Evolutionary conservation across 164 flowering plant species (phyloP).

Genomic region (Liquidambar formosana): DNA sequence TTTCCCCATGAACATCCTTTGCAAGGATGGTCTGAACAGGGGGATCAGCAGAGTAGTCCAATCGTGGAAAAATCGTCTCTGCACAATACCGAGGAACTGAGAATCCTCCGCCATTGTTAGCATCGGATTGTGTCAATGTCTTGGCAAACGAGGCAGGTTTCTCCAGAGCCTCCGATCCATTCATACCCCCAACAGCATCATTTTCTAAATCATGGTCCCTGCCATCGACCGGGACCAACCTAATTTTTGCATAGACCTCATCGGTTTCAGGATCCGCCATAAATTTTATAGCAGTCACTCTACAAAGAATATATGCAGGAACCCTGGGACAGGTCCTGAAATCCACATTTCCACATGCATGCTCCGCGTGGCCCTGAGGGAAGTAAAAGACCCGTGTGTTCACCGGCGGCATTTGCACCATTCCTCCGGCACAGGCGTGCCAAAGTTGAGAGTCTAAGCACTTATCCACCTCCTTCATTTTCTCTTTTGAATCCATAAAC

Average conservation of each 20-base stretch:
- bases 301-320: constrained; percentile 41
- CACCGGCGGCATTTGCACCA: constrained; percentile 57
- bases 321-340: constrained; percentile 32
- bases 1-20: constrained; percentile 63
- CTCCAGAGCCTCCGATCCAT: constrained; percentile 30
- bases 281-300: constrained; percentile 41
- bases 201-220: constrained; percentile 28
- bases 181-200: constrained; percentile 21
- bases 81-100: constrained; percentile 76
- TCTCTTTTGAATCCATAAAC: constrained; percentile 46
- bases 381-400: constrained; percentile 56
- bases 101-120: constrained; percentile 78
- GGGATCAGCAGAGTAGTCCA: constrained; percentile 64
- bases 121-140: constrained; percentile 73
- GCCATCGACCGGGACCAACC: constrained; percentile 30
- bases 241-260: constrained; percentile 51
- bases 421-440: constrained; percentile 76
- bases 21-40: constrained; percentile 68
- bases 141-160: constrained; percentile 64
- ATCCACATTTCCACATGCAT: constrained; percentile 39
- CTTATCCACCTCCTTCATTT: constrained; percentile 38
- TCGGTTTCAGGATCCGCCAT: constrained; percentile 61
- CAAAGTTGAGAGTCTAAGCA: constrained; percentile 58
- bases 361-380: constrained; percentile 72
- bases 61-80: constrained; percentile 60